Percentiles rank a stretch among this genome's conserved stretches.
Conservation (phyloP, 768 basidiomycete species). For the Brasilioporus rufonigricans region DNA sequence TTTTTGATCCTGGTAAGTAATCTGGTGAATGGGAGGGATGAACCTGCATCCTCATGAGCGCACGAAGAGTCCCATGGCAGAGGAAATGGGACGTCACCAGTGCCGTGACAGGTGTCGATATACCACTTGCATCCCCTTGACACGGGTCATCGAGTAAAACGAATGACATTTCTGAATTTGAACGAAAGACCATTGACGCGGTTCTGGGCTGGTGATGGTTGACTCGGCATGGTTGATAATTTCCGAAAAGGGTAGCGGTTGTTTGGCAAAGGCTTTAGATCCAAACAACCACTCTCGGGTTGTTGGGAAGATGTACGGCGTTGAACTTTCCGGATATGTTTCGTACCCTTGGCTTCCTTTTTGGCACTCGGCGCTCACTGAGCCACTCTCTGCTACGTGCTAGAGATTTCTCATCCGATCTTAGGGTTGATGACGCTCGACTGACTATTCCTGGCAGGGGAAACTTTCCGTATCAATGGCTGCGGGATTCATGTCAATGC, state of each 20-base stretch:
- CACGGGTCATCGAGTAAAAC: slow-evolving; percentile 39
- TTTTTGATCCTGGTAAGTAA: slow-evolving; percentile 46
- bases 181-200: slow-evolving; percentile 25
- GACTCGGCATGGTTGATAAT: too few species aligned
- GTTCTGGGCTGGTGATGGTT: too few species aligned
- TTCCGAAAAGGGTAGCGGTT: slow-evolving; percentile 12
- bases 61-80: neutral
- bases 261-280: slow-evolving; percentile 31
- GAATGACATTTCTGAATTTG: slow-evolving; percentile 47
- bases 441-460: slow-evolving; percentile 34
- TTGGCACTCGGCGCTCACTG: neutral
- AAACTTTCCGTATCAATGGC: slow-evolving; percentile 67
- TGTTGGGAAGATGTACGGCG: too few species aligned
- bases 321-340: slow-evolving; percentile 12
- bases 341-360: neutral
- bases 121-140: neutral
- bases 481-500: slow-evolving; percentile 84
- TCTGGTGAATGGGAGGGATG: slow-evolving; percentile 48
- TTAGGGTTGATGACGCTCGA: slow-evolving; percentile 10
- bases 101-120: neutral
- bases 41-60: slow-evolving; percentile 10
- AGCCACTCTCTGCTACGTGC: neutral
- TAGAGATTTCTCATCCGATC: slow-evolving; percentile 7
- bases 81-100: neutral
- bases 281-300: slow-evolving; percentile 34